A percentile compares a stretch with the other conserved stretches of the same genome.
These are phyloP conservation scores for Setaria italica DNA, from an alignment of 202 grass and related monocot genomes.

Conservation along the genomic window DNA sequence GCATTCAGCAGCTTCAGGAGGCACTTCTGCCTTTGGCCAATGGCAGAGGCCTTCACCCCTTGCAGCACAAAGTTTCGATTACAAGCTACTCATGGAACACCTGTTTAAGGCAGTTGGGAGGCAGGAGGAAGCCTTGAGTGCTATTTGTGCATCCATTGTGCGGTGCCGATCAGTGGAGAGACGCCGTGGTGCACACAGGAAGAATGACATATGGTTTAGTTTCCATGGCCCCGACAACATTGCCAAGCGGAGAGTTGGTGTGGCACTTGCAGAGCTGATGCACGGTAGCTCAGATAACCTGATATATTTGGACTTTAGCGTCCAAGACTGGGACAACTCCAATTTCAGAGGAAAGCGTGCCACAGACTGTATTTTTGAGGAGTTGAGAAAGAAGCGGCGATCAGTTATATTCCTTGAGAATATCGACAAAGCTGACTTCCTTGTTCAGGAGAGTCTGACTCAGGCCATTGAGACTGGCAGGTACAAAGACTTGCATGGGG, in stretches of 20 bases:
- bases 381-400: constrained; percentile 65
- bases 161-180: constrained; percentile 46
- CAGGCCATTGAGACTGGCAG: constrained; percentile 63
- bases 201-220: constrained; percentile 82
- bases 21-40: constrained; percentile 62
- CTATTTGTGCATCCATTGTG: constrained; percentile 62
- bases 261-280: constrained; percentile 73
- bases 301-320: constrained; percentile 75
- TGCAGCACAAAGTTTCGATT: constrained; percentile 58
- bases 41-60: constrained; percentile 47
- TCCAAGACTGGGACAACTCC: constrained; percentile 53
- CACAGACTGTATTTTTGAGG: constrained; percentile 67
- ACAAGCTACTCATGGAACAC: constrained; percentile 63
- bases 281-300: constrained; percentile 61
- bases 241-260: constrained; percentile 66
- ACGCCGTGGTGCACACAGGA: constrained; percentile 49
- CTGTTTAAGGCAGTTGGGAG: constrained; percentile 78
- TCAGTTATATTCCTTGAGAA: constrained; percentile 86
- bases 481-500: constrained; percentile 55
- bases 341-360: constrained; percentile 71
- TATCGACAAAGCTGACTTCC: constrained; percentile 66
- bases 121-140: constrained; percentile 85
- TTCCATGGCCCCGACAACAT: constrained; percentile 76
- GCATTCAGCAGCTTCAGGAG: constrained; percentile 50
- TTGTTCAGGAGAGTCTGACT: constrained; percentile 62